These are phyloP conservation scores for Helianthus annuus DNA, from an alignment of 129 eudicot genomes.

Conservation along the genomic window HanXRQr2.0-SUNRISE NC_035448.2:133654937-133655436, in stretches of 20 bases:
- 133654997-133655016: not conserved
- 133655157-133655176: conserved; percentile 94
- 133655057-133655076: conserved; percentile 89
- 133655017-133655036: not conserved
- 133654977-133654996: conserved; percentile 70
- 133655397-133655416: no score
- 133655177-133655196: conserved; percentile 99
- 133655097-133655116: conserved; percentile 98
- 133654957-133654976: conserved; percentile 97
- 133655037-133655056: not conserved
- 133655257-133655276: not conserved
- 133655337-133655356: not conserved
- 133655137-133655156: conserved; percentile 90
- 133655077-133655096: conserved; percentile 95
- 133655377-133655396: no score
- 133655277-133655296: not conserved
- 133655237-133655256: not conserved
- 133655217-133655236: conserved; percentile 54
- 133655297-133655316: not conserved
- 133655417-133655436: no score
- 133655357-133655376: not conserved
- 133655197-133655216: conserved; percentile 90
- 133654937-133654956: conserved; percentile 83
- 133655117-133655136: conserved; percentile 91
- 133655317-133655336: not conserved